Percentiles rank a stretch among this genome's conserved stretches.
These are phyloP conservation scores for Tetrahymena elliotti DNA, from an alignment of 73 alveolate genomes.

Conservation along the genomic window DNA sequence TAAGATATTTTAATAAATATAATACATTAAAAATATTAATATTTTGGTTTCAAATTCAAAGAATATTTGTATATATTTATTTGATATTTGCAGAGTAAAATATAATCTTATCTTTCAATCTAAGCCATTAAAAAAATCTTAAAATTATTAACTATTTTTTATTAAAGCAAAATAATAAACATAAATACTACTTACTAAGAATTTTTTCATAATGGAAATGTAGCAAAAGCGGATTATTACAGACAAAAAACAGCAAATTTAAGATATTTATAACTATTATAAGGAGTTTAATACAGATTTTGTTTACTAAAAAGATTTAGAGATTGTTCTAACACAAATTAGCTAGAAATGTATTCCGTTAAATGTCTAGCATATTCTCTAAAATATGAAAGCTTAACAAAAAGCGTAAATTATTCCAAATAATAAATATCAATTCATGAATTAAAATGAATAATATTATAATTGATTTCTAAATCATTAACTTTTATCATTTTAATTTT, in stretches of 20 bases:
- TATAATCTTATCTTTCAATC: neutral
- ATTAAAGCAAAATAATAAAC: neutral
- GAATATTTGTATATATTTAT: no score
- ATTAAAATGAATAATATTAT: neutral
- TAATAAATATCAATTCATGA: neutral
- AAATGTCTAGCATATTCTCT: neutral
- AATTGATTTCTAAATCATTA: neutral
- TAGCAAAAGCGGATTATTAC: neutral
- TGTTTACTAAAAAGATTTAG: neutral
- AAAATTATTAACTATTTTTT: neutral
- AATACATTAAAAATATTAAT: neutral
- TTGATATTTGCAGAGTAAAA: neutral
- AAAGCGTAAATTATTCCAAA: neutral
- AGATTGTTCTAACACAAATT: neutral
- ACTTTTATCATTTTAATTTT: neutral
- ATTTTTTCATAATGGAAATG: neutral
- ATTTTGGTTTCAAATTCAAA: neutral
- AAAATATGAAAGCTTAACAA: neutral
- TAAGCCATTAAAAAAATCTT: neutral
- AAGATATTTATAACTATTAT: neutral
- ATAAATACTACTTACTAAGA: neutral
- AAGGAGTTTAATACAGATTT: neutral
- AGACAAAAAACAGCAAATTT: neutral
- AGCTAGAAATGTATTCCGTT: neutral
- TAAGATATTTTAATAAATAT: no score